Conservation (phyloP, 495 filamentous ascomycete species). For the Hyaloscypha finlandica region DNA sequence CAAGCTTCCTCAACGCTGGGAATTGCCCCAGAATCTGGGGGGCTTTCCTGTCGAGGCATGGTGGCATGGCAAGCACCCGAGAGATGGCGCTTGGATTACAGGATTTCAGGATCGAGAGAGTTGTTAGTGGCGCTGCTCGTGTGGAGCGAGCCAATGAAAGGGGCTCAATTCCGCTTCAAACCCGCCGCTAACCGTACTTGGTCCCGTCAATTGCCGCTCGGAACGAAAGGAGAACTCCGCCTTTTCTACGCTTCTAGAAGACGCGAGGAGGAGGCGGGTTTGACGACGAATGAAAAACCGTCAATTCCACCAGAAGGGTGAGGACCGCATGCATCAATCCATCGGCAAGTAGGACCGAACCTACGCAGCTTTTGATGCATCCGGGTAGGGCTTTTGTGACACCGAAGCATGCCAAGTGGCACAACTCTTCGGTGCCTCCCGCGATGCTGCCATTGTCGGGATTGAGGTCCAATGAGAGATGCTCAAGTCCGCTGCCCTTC, state of each 20-base stretch:
- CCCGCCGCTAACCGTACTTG: not conserved
- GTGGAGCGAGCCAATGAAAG: not conserved
- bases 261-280: not conserved
- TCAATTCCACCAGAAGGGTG: not conserved
- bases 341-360: not conserved
- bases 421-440: not conserved
- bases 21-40: not conserved
- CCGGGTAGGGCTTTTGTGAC: not conserved
- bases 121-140: not conserved
- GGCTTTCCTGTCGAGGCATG: not conserved
- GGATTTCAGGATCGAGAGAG: no score
- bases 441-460: not conserved
- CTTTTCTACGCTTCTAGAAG: no score
- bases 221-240: no score
- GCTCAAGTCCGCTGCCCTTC: constrained; percentile 6
- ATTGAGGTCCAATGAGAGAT: constrained; percentile 2
- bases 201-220: not conserved
- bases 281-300: not conserved
- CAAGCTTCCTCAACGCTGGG: not conserved
- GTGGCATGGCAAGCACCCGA: no score
- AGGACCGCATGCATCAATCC: not conserved
- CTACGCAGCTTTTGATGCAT: not conserved
- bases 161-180: constrained; percentile 1
- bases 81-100: no score
- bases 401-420: not conserved